Percentiles rank a stretch among this genome's conserved stretches.
phyloP scores from a whole-genome alignment of 2,329 filamentous ascomycete species.

The Hortaea sp. region DNA sequence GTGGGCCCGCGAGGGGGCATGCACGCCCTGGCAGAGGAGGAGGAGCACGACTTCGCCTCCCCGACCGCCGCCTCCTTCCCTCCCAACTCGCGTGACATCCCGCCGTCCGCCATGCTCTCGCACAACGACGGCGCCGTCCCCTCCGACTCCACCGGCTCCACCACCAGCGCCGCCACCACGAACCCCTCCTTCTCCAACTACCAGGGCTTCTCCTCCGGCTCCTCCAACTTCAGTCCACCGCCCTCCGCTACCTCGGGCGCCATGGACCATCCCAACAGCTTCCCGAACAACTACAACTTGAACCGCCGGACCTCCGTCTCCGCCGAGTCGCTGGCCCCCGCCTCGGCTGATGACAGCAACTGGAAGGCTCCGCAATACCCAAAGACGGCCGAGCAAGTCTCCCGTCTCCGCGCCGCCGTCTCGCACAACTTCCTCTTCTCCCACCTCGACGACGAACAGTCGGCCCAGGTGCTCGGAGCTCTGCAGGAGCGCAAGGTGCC shows the following conservation, averaged over 20 bases:
- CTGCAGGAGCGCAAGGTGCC: conserved; percentile 93
- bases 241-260: conserved; percentile 34
- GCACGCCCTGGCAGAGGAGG: conserved; percentile 66
- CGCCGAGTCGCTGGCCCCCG: conserved; percentile 89
- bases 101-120: neutral
- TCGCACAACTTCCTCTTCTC: conserved; percentile 87
- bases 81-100: conserved; percentile 26
- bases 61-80: conserved; percentile 50
- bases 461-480: conserved; percentile 74
- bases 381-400: conserved; percentile 73
- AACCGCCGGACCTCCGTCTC: conserved; percentile 90
- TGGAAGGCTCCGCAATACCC: conserved; percentile 80
- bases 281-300: conserved; percentile 90
- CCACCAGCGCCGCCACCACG: conserved; percentile 10
- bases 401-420: conserved; percentile 70
- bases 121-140: neutral
- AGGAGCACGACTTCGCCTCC: conserved; percentile 65
- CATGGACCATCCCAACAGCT: conserved; percentile 52
- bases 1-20: conserved; percentile 30
- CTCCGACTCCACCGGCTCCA: conserved; percentile 13
- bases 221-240: conserved; percentile 23
- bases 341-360: conserved; percentile 70
- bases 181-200: conserved; percentile 26
- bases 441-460: conserved; percentile 90
- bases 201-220: conserved; percentile 16